Conservation (phyloP, 768 basidiomycete genomes). For the Boletus speciosus region DNA sequence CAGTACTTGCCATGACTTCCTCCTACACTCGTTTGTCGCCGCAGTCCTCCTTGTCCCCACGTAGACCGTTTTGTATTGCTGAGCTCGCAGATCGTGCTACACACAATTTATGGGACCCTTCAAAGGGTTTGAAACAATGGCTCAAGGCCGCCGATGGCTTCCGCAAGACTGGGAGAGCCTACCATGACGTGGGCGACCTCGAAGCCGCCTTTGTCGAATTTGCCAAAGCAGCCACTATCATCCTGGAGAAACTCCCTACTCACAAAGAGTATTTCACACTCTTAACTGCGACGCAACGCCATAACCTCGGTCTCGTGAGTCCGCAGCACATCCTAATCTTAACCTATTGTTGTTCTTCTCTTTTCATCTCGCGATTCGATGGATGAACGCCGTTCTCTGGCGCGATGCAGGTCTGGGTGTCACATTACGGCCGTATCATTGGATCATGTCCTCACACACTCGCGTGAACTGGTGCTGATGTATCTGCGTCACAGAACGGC, state of each 20-base stretch:
- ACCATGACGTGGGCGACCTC: slow-evolving; percentile 49
- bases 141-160: slow-evolving; percentile 62
- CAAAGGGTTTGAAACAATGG: slow-evolving; percentile 60
- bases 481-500: slow-evolving; percentile 51
- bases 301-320: slow-evolving; percentile 70
- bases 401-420: not conserved
- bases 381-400: not conserved
- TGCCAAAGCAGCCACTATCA: slow-evolving; percentile 72
- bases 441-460: not conserved
- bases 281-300: slow-evolving; percentile 54
- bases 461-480: slow-evolving; percentile 14
- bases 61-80: slow-evolving; percentile 57
- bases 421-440: not conserved
- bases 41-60: slow-evolving; percentile 14
- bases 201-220: slow-evolving; percentile 71
- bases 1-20: slow-evolving; percentile 19
- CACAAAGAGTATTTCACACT: slow-evolving; percentile 63
- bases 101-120: slow-evolving; percentile 53
- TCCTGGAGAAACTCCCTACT: slow-evolving; percentile 72
- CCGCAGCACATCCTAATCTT: slow-evolving; percentile 14
- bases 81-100: slow-evolving; percentile 64
- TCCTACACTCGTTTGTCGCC: slow-evolving; percentile 16
- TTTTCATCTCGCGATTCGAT: slow-evolving; percentile 2
- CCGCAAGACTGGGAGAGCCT: slow-evolving; percentile 51
- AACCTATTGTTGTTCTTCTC: not conserved